These are phyloP conservation scores for Trypanosoma theileri DNA, from an alignment of 208 protist species.

Conservation along the genomic window DNA sequence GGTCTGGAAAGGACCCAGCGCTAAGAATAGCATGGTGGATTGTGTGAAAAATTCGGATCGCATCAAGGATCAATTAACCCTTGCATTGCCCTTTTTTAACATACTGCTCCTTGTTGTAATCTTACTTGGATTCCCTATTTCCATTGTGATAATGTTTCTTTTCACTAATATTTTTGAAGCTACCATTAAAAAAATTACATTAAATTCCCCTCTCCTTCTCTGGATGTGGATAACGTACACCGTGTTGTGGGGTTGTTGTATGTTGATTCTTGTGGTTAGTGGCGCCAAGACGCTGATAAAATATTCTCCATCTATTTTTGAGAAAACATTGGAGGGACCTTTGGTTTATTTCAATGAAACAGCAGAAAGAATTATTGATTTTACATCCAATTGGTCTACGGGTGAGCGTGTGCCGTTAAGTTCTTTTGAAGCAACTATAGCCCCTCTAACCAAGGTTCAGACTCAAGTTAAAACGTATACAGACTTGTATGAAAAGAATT, in stretches of 20 bases:
- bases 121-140: conserved; percentile 53
- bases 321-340: conserved; percentile 11
- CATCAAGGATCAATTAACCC: conserved; percentile 50
- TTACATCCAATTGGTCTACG: conserved; percentile 16
- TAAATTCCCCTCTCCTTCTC: conserved; percentile 40
- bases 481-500: background rate
- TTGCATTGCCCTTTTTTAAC: conserved; percentile 50
- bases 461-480: background rate
- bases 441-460: conserved; percentile 8
- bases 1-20: conserved; percentile 60
- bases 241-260: conserved; percentile 46
- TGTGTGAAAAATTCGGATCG: conserved; percentile 55
- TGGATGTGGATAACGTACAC: conserved; percentile 72
- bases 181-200: conserved; percentile 7
- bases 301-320: background rate
- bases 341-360: conserved; percentile 25
- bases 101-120: conserved; percentile 56
- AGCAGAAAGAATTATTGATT: conserved; percentile 18
- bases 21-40: conserved; percentile 50
- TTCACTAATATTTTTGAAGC: conserved; percentile 47
- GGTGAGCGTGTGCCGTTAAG: background rate
- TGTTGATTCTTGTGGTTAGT: conserved; percentile 62
- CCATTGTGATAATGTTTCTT: conserved; percentile 25
- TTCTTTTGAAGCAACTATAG: background rate
- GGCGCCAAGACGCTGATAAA: conserved; percentile 31